Base-by-base conservation (phyloP, 2,329 filamentous ascomycete genomes). In the Fusarium camptoceras region DNA sequence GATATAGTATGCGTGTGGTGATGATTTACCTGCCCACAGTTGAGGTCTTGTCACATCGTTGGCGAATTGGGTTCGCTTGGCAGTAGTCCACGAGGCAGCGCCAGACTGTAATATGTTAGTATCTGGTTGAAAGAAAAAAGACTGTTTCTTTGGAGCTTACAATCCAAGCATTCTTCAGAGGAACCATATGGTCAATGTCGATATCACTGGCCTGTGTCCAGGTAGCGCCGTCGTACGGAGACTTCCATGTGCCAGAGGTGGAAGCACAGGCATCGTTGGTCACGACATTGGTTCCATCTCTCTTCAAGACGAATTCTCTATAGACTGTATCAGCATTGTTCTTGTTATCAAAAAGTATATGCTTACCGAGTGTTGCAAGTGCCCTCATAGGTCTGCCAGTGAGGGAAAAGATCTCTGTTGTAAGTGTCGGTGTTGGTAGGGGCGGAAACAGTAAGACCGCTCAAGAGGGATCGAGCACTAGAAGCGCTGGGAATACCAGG, bases 131-230 rank as follows among this genome's bases (percentile, higher is more conserved):
- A 25, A 30, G 10, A 37, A 25, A 30, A 8, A 37, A 2, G 22
- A 5, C 20, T 6, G n/a, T 25, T 22, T 22, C 18, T 27, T 53
- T 1, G 16, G 11, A 16, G 80, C 84, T 75, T 71, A 89, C 87
- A 66, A 91, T 89, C 92, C 92, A 95, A 8, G 92, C 92, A 75
- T 94, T 93, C 76, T 91, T 90, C 65, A 97, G 78, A 1, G 93
- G 92, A 5, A 97, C 92, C 81, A 96, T 85, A 78, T 96, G 93
- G 78, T 96, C 93, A 64, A 96, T 95, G 72, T 95, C 92, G 2
- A 96, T 78, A 72, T 94, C 91, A 20, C 84, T 86, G 2, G 92
- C 87, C 1, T 83, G 82, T 0, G 88, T 91, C 90, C 91, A 94
- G 2, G 84, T 88, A 1, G 82, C 89, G 18, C 92, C 92, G 75